Evolutionary conservation across 352 stramenopile genomes (phyloP), one percentile per base, ranked within the genome.

Genomic region (Globisporangium spinosum): DNA sequence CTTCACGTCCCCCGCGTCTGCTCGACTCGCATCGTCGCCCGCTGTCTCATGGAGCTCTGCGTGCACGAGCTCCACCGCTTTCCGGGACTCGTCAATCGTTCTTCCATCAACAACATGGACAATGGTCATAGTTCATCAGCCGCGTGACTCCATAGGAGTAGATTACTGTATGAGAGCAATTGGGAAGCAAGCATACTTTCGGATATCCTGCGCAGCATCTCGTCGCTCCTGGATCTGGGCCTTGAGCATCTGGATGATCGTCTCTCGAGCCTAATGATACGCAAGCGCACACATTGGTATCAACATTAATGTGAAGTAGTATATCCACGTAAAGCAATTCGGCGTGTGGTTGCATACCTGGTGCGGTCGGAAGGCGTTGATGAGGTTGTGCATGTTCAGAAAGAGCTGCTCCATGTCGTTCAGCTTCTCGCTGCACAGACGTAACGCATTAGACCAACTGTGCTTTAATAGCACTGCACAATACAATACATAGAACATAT

Each of bases 381-480:
- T 95, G 66, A 94, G 79, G 72, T 95, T 95, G 82, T 95, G 88
- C 85, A 95, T 89, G 74, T 95, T 95, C 62, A 95, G 76, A 65
- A 95, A 94, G 29, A 95, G 79, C 67, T 90, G 79, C 74, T 95
- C 88, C 22, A 95, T 70, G 61, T 95, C 88, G 72, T 91, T 77
- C 60, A 95, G 76, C 73, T 95, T 95, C 57, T 87, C 82, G 71
- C 87, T 32, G 29, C 29, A 32, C 4, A 32, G 29, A 32, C 4
- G 29, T 32, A 32, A 32, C 29, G 29, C 29, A 32, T 32, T 32
- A 32, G 29, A 32, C 29, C 4, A 32, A 32, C 29, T 32, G 29
- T 7, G 29, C 1, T 32, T 32, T 32, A 32, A 32, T 32, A 32
- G 4, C 3, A 32, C 29, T 8, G 29, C 29, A 55, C 17, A 17